Evolutionary conservation across 176 grass and related monocot species (phyloP).

Genomic region (Lolium multiflorum): DNA sequence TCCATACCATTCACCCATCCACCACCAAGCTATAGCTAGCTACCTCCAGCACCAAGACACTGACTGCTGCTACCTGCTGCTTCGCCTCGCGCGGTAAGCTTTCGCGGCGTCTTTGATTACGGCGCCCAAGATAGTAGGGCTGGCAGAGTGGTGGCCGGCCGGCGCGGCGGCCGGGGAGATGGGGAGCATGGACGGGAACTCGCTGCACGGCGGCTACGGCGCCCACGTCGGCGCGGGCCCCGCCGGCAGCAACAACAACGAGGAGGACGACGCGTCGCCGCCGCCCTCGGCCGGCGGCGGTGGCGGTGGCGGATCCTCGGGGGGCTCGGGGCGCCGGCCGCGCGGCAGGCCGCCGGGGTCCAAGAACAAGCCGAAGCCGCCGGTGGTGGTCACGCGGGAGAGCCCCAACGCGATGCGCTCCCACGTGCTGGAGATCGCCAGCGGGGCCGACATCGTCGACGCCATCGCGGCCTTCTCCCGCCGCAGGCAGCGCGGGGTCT

Average conservation of each 20-base stretch:
- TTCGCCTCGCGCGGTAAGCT: background rate
- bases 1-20: constrained; percentile 2
- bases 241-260: constrained; percentile 58
- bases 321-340: constrained; percentile 49
- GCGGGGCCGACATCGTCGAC: constrained; percentile 87
- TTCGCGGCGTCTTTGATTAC: background rate
- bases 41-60: background rate
- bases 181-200: constrained; percentile 65
- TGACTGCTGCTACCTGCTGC: background rate
- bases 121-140: constrained; percentile 59
- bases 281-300: constrained; percentile 29
- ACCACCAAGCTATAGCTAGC: background rate
- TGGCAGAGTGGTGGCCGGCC: constrained; percentile 90
- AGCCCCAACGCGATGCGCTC: constrained; percentile 90
- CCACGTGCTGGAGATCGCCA: constrained; percentile 91
- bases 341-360: constrained; percentile 87
- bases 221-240: constrained; percentile 29
- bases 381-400: constrained; percentile 79
- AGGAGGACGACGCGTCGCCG: constrained; percentile 53
- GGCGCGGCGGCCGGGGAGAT: constrained; percentile 59
- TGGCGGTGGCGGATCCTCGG: background rate
- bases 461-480: constrained; percentile 78
- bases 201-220: constrained; percentile 51
- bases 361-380: constrained; percentile 94
- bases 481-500: constrained; percentile 78